Conservation (phyloP, 208 protist species). For the Plasmodiophora brassicae region DNA sequence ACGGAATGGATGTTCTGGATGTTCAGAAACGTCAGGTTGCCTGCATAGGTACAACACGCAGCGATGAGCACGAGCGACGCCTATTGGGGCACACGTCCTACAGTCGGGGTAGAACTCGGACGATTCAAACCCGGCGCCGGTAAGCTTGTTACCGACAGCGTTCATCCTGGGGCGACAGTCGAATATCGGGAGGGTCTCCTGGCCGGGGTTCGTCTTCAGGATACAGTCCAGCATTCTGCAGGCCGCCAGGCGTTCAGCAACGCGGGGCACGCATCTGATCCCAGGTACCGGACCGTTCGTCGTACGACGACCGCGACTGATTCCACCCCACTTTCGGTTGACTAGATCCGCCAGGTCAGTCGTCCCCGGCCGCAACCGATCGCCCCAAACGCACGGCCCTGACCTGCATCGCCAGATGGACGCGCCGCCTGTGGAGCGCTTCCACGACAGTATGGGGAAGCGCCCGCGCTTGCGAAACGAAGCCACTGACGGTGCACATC, state of each 20-base stretch:
- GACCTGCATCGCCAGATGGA: neutral
- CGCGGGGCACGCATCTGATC: no score
- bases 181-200: constrained; percentile 1
- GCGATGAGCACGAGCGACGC: neutral
- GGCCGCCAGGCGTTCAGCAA: no score
- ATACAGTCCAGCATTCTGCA: neutral
- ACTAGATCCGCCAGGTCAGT: neutral
- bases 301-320: neutral
- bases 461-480: neutral
- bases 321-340: neutral
- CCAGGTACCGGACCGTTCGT: neutral
- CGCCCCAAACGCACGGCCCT: neutral
- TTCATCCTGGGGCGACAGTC: constrained; percentile 40
- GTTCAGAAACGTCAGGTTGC: neutral
- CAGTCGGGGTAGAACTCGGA: neutral
- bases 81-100: neutral
- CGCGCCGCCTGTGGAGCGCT: neutral
- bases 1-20: constrained; percentile 44
- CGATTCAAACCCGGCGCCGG: constrained; percentile 39
- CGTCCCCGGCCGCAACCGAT: neutral
- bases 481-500: neutral
- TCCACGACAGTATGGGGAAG: neutral
- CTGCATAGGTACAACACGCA: neutral
- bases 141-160: constrained; percentile 28
- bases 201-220: neutral